Base-by-base conservation (phyloP, 306 rosid species). In the Rosa multiflora region DNA sequence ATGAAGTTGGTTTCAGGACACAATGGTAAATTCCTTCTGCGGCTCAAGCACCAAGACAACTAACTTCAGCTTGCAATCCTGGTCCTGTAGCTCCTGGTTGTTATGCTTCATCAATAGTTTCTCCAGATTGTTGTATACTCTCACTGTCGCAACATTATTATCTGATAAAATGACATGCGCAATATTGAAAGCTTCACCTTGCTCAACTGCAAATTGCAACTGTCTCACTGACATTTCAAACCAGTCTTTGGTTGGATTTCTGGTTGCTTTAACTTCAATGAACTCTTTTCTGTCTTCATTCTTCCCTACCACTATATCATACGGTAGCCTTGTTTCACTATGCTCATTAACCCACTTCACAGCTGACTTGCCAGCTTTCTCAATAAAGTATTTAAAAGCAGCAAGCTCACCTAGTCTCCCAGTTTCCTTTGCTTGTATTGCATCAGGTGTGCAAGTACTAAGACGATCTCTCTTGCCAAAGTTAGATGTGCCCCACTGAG, bases 221-320 rank as follows among this genome's bases (percentile, higher is more conserved):
- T 95, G 98, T 66, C 87, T 90, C 29, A 26, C 10, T 9, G 98
- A 81, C 83, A 95, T 91, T 78, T 81, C 74, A 61, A 93, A 91
- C 99, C 99, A 95, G 84, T 95, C 97, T 77, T 95, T 93, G 78
- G 78, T 88, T 29, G 79, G 83, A 63, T 91, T 90, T 80, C 84
- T 85, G 18, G 98, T 93, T 73, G 99, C 84, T 82, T 95, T 95
- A 72, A 95, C 99, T 89, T 95, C 99, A 44, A 95, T 78, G 77
- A 70, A 92, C 83, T 90, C 92, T 76, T 1, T 47, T 17, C 44
- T 47, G 75, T 56, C 73, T 76, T 80, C 87, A 47, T 82, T 71
- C 8, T 68, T 86, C 67, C 79, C 90, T 10, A 95, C 49, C n/a
- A 90, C 77, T 39, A 95, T 37, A 79, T 95, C 99, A 71, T 88